phyloP scores from a whole-genome alignment of 139 green algal genomes.

The Marvania coccoides region DNA sequence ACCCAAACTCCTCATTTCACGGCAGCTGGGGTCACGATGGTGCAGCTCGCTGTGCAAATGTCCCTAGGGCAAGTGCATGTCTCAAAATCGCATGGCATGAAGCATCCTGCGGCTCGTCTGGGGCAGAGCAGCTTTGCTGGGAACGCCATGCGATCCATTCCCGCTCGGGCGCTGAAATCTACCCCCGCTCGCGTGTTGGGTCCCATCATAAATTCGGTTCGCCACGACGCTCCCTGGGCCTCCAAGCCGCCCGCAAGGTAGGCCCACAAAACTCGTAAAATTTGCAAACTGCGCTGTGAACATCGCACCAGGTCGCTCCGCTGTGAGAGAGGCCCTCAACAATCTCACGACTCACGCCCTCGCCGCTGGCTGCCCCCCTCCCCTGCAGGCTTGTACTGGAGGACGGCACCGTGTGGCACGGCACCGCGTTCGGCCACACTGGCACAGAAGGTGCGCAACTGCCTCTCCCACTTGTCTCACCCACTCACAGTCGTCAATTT shows the following conservation, averaged over 20 bases:
- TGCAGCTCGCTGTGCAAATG: too few species aligned
- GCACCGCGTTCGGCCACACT: constrained; percentile 74
- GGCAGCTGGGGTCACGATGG: too few species aligned
- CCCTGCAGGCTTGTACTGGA: constrained; percentile 79
- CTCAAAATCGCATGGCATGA: too few species aligned
- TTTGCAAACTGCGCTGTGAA: neutral
- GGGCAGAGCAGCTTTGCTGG: neutral
- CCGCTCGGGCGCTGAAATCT: neutral
- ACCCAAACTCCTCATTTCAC: too few species aligned
- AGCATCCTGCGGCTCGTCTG: neutral
- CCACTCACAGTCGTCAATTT: neutral
- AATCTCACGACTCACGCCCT: neutral
- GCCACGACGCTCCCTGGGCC: neutral
- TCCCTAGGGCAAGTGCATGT: too few species aligned
- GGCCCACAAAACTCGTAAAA: neutral
- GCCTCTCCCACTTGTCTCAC: neutral
- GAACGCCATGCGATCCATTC: neutral
- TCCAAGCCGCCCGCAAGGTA: constrained; percentile 7
- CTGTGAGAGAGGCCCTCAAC: too few species aligned
- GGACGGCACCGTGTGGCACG: constrained; percentile 88
- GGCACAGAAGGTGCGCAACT: constrained; percentile 50
- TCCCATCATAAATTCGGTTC: neutral
- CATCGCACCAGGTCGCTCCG: neutral
- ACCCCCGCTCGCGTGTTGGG: neutral
- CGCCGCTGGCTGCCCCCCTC: neutral